Conservation (phyloP, 2,329 filamentous ascomycete genomes). For the Pyrenophora tritici-repentis region DNA sequence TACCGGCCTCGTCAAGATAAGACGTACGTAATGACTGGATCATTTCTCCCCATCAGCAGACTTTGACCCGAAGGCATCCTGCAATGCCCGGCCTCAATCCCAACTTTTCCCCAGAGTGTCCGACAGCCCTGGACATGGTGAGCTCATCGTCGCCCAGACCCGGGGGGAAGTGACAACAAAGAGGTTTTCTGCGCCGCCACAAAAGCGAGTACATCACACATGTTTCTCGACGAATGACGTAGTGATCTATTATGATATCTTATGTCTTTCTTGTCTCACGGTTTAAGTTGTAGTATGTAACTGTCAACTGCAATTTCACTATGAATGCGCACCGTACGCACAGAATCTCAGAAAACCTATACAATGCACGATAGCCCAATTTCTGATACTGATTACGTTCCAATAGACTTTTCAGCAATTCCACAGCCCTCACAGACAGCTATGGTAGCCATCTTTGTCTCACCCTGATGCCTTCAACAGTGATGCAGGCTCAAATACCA, state of each 20-base stretch:
- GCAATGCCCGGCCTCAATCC: slow-evolving; percentile 10
- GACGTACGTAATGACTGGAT: slow-evolving; percentile 46
- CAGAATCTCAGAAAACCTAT: too few species aligned
- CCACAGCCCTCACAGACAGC: too few species aligned
- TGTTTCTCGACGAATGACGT: too few species aligned
- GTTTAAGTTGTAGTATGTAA: too few species aligned
- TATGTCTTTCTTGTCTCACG: too few species aligned
- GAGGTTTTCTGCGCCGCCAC: not conserved
- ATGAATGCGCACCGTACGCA: too few species aligned
- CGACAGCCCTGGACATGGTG: not conserved
- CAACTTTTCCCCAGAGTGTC: not conserved
- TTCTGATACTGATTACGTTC: too few species aligned
- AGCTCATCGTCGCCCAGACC: slow-evolving; percentile 25
- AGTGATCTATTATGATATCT: too few species aligned
- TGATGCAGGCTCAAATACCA: not conserved
- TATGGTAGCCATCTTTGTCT: too few species aligned
- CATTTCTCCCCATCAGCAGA: slow-evolving; percentile 23
- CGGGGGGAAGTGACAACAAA: slow-evolving; percentile 1
- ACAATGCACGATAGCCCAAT: too few species aligned
- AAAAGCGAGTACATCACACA: not conserved
- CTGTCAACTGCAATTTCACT: too few species aligned
- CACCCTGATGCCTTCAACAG: not conserved
- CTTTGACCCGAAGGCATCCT: slow-evolving; percentile 16
- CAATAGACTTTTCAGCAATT: too few species aligned
- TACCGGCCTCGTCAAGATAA: slow-evolving; percentile 45